Base-by-base conservation (phyloP, 1,284 basidiomycete species). In the Tranzscheliella williamsii region DNA sequence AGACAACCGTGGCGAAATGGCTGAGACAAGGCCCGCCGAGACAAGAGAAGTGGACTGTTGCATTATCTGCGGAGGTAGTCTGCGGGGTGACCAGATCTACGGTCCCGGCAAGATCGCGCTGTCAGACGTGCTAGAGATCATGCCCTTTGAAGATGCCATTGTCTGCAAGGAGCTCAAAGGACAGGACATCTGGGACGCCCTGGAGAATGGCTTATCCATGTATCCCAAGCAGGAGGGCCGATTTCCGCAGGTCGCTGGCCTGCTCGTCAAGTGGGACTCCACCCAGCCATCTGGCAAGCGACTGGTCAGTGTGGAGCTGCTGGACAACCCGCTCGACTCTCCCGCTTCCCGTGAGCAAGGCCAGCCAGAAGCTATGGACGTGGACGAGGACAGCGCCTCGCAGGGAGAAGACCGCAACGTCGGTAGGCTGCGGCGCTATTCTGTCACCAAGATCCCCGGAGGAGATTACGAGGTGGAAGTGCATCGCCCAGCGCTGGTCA, bases 211-310 rank as follows among this genome's bases (percentile, higher is more conserved):
- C 1, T 80, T 95, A 12, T 82, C 81, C 42, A 87, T 84, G 43
- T 94, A 89, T 84, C 91, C 91, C 4, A 87, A 89, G 16, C 91
- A 93, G 79, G 91, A 94, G 82, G 91, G 90, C 12, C 88, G 91
- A 4, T 95, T 95, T 77, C 91, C 91, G 0, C 83, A 91, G 18
- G 81, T 94, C 23, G 87, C 90, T 13, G 91, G 91, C n/a, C 83
- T 94, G 48, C 85, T 85, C 4, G 86, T 93, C 4, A 83, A 85
- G 17, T 94, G 91, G 91, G 91, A 95, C 76, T 91, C 90, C 30
- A 82, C 83, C 27, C 82, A 81, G 37, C 49, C 53, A 11, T 63
- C 72, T 0, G 66, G 66, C 2, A 27, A 58, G 12, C 60, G 72
- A 15, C 38, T 74, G 4, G 51, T 73, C 5, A 63, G 55, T n/a